Evolutionary conservation across 495 filamentous ascomycete genomes (phyloP), one percentile per base, ranked within the genome.

Genomic region (Aspergillus biplanus): DNA sequence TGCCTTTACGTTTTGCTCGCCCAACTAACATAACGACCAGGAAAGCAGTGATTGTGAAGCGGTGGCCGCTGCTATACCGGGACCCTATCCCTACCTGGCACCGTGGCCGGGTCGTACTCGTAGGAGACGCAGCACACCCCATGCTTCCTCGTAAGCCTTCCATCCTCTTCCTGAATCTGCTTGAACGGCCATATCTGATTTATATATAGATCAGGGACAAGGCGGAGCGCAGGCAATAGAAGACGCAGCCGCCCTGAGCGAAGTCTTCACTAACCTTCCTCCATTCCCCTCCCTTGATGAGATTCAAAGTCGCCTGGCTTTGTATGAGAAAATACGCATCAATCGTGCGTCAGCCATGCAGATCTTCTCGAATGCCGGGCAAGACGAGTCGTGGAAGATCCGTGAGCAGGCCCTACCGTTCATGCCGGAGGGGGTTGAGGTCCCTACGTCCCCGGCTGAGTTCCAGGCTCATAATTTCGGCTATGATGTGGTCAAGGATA

Each of bases 41-140:
- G n/a, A 62, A 67, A 42, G 79, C 76, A 37, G 64, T 65, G 6
- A 78, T 79, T 7, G 69, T 84, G 15, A 80, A 78, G 52, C 69
- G 69, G 12, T 85, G 80, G 80, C 75, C 75, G 11, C 68, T 85
- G 12, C 70, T 77, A 7, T 73, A 73, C 21, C 77, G 73, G 5
- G 58, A 67, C 7, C 72, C 73, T 0, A 56, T 75, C 4, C 15
- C 52, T n/a, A 70, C 60, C 0, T 82, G 78, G 74, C 62, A 66
- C 31, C 74, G 72, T n/a, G 72, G 71, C 4, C 78, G 71, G 16
- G 56, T 82, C 32, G 64, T 79, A 8, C 68, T 83, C 4, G 71
- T 81, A 11, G 81, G 83, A 15, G 81, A 84, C 56, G 82, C 82
- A 1, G 82, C 78, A 11, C 83, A 83, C 69, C 76, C 81, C 11